Conservation (phyloP, 2,329 filamentous ascomycete genomes). For the Claviceps lovelessii region DNA sequence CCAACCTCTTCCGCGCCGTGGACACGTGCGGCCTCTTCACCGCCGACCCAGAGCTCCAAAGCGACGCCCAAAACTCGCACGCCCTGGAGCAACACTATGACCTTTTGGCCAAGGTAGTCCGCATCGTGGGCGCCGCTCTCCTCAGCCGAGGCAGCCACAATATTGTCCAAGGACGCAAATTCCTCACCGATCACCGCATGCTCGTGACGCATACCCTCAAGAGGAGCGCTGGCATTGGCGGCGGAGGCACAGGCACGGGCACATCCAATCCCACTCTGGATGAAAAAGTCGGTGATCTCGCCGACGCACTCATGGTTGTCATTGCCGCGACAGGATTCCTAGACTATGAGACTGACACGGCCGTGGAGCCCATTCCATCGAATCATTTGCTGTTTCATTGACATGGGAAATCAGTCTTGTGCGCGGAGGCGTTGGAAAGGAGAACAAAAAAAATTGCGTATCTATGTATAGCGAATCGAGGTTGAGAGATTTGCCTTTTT, state of each 20-base stretch:
- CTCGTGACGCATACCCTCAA: constrained; percentile 85
- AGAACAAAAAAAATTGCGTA: neutral
- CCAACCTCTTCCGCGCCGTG: constrained; percentile 70
- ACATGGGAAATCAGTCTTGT: constrained; percentile 5
- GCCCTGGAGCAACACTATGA: constrained; percentile 72
- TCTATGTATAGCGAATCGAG: neutral
- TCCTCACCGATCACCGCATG: constrained; percentile 69
- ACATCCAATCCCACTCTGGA: constrained; percentile 30
- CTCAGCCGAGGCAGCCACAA: constrained; percentile 73
- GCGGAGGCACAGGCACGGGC: constrained; percentile 23
- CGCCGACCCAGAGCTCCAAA: constrained; percentile 82
- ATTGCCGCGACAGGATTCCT: constrained; percentile 73
- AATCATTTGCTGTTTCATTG: constrained; percentile 27
- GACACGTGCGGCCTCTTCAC: constrained; percentile 74
- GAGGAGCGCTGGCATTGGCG: constrained; percentile 65
- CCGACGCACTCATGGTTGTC: constrained; percentile 72
- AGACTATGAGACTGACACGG: constrained; percentile 38
- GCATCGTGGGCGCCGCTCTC: constrained; percentile 70
- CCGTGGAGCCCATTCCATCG: constrained; percentile 19
- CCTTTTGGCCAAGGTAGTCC: constrained; percentile 64
- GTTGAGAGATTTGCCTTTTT: neutral
- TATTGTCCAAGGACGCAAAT: constrained; percentile 61
- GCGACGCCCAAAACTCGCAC: constrained; percentile 54
- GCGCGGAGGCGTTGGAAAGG: constrained; percentile 12
- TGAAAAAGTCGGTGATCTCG: constrained; percentile 57